phyloP scores from a whole-genome alignment of 176 grass and related monocot genomes.

The Zea luxurians region DNA sequence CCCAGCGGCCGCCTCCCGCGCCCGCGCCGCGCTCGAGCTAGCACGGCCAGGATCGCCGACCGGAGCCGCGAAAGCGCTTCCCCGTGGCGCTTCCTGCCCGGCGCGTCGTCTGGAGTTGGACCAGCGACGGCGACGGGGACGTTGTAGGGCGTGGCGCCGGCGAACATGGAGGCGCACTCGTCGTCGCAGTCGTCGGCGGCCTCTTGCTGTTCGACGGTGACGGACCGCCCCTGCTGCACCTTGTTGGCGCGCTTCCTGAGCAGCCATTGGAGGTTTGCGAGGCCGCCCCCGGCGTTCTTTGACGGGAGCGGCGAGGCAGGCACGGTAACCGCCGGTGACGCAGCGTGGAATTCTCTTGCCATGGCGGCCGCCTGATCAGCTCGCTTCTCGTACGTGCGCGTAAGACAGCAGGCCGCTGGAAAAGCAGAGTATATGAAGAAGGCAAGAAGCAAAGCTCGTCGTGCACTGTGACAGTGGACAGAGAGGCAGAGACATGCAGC shows the following conservation, averaged over 20 bases:
- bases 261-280: constrained; percentile 38
- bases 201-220: not conserved
- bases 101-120: not conserved
- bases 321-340: not conserved
- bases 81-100: constrained; percentile 6
- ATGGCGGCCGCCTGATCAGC: constrained; percentile 4
- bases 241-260: constrained; percentile 39
- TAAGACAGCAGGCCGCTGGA: not conserved
- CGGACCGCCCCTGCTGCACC: not conserved
- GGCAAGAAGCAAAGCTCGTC: not conserved
- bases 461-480: not conserved
- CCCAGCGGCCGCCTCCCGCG: constrained; percentile 35
- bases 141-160: constrained; percentile 24
- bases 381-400: not conserved
- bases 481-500: not conserved
- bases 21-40: constrained; percentile 28
- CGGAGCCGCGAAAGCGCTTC: constrained; percentile 50
- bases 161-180: constrained; percentile 23
- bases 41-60: constrained; percentile 51
- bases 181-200: not conserved
- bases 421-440: not conserved
- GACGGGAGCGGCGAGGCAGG: constrained; percentile 36
- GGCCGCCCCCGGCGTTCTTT: not conserved
- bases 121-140: not conserved
- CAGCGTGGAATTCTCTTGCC: constrained; percentile 28